Evolutionary conservation across 495 filamentous ascomycete species (phyloP), one percentile per base, ranked within the genome.

Genomic region (Aspergillus campestris): DNA sequence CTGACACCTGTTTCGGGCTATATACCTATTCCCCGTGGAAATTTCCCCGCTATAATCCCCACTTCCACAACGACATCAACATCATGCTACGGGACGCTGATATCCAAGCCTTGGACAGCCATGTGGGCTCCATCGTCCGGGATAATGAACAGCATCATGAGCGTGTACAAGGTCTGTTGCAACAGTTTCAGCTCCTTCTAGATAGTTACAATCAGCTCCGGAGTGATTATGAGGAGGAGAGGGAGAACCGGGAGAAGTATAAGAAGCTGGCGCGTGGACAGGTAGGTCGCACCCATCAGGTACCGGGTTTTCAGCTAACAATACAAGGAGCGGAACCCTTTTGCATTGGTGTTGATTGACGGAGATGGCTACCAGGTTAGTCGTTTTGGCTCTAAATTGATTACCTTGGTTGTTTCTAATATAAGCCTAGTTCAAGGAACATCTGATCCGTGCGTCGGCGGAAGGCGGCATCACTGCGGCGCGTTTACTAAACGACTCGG

Each of bases 391-490:
- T 15, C 27, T n/a, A 8, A 0, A 34, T 10, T 1, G 4, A 1
- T 13, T 30, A 3, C 9, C 5, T 8, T 8, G 28, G 5, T 12
- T 5, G 14, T 42, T 51, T 12, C 18, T 24, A 24, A 24, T 24
- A 44, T 12, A 13, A 35, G 34, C 12, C 6, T 29, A 69, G 63
- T 84, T 84, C 62, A 68, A 73, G 18, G 78, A 83, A 33, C 62
- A 72, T 31, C 66, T 79, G 11, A 54, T 82, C 13, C 59, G 56
- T 10, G 61, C 67, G 10, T 73, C 75, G 5, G 64, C 60, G 27
- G 74, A 77, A n/a, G 80, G 81, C 14, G 81, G 80, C 29, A 59
- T 68, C 11, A 65, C 58, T 27, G 79, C 80, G 6, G 81, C 80
- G 10, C 71, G 72, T 8, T 57, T 72, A 24, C 52, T 83, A 10